Conservation (phyloP, 768 basidiomycete species). For the Amyloporia xantha region DNA sequence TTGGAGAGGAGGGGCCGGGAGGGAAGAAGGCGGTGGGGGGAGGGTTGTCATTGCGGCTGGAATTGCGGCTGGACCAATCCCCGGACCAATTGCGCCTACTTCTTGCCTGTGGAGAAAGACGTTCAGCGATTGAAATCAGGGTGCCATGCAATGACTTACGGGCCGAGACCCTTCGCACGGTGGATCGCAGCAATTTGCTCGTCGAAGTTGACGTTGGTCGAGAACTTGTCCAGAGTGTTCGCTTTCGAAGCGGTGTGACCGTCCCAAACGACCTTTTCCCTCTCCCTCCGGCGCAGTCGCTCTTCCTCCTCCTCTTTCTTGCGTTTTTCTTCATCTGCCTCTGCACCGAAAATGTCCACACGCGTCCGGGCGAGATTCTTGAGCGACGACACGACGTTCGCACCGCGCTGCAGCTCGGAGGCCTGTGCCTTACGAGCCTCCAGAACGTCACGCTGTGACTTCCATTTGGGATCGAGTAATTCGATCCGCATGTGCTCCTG, state of each 20-base stretch:
- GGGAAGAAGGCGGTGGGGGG: slow-evolving; percentile 63
- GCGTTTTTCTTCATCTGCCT: slow-evolving; percentile 85
- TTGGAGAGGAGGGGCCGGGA: slow-evolving; percentile 62
- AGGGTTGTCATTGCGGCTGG: slow-evolving; percentile 56
- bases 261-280: slow-evolving; percentile 97
- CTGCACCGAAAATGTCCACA: slow-evolving; percentile 95
- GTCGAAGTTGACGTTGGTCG: slow-evolving; percentile 89
- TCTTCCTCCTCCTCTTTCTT: slow-evolving; percentile 86
- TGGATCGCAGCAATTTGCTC: slow-evolving; percentile 98
- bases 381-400: slow-evolving; percentile 91
- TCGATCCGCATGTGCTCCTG: slow-evolving; percentile 99
- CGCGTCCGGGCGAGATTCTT: slow-evolving; percentile 91
- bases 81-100: slow-evolving; percentile 74
- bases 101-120: slow-evolving; percentile 47
- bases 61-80: slow-evolving; percentile 76
- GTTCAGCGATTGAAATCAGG: slow-evolving; percentile 9
- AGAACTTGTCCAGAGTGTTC: slow-evolving; percentile 88
- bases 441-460: slow-evolving; percentile 84
- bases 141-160: slow-evolving; percentile 42
- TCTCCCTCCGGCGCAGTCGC: slow-evolving; percentile 71
- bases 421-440: slow-evolving; percentile 89
- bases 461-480: slow-evolving; percentile 95
- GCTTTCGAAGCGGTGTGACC: slow-evolving; percentile 95
- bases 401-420: slow-evolving; percentile 81
- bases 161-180: slow-evolving; percentile 83